Percentiles rank a stretch among this genome's conserved stretches.
Evolutionary conservation across 2,329 filamentous ascomycete genomes (phyloP).

Genomic region (Epichloe gansuensis): DNA sequence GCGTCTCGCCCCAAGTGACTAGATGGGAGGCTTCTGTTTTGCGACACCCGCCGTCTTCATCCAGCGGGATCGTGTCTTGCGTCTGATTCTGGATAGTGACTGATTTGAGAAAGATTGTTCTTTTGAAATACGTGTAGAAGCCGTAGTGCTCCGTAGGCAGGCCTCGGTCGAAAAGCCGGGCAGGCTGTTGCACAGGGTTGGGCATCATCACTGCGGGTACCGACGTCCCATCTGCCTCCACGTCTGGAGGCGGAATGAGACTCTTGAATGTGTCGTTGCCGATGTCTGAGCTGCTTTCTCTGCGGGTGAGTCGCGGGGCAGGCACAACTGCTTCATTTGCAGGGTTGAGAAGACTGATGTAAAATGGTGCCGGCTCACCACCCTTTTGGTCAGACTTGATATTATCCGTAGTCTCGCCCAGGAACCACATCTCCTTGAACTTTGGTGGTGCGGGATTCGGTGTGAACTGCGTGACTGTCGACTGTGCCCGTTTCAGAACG

Average conservation of each 20-base stretch:
- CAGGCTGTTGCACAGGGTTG: conserved; percentile 58
- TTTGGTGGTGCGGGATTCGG: conserved; percentile 46
- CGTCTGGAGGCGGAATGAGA: conserved; percentile 50
- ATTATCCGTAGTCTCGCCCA: conserved; percentile 76
- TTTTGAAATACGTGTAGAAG: conserved; percentile 87
- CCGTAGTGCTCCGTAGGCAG: conserved; percentile 76
- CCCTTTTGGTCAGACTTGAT: conserved; percentile 55
- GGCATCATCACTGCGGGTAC: conserved; percentile 63
- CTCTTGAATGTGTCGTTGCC: conserved; percentile 18
- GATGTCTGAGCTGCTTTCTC: conserved; percentile 9
- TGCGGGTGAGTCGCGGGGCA: conserved; percentile 13
- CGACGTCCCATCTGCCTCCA: conserved; percentile 58
- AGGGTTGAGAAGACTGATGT: conserved; percentile 57
- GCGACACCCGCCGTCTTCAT: conserved; percentile 42
- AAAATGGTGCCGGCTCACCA: conserved; percentile 82
- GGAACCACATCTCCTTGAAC: conserved; percentile 63
- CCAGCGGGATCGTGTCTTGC: conserved; percentile 30
- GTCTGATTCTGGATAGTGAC: conserved; percentile 34
- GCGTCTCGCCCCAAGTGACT: conserved; percentile 47
- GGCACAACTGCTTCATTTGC: conserved; percentile 21
- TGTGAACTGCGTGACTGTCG: conserved; percentile 21
- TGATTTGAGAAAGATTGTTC: conserved; percentile 69
- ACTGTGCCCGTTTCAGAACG: conserved; percentile 11
- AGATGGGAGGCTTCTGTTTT: conserved; percentile 41
- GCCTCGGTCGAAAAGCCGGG: conserved; percentile 77